Evolutionary conservation across 2,329 filamentous ascomycete species (phyloP).

Genomic region (Penicillium occitanis): DNA sequence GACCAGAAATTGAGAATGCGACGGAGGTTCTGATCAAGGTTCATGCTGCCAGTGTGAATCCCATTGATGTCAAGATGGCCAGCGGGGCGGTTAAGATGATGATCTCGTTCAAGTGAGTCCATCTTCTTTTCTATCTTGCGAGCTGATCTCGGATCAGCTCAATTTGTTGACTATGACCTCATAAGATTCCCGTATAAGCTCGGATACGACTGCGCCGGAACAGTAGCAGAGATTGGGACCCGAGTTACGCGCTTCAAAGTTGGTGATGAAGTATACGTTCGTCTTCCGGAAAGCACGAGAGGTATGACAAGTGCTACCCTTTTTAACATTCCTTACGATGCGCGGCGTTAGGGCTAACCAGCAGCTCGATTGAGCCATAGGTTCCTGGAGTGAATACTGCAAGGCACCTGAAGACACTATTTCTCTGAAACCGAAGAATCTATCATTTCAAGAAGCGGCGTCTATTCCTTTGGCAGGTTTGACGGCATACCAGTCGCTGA

Average conservation of each 20-base stretch:
- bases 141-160: not conserved
- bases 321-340: not conserved
- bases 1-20: constrained; percentile 22
- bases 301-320: constrained; percentile 25
- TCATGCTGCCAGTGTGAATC: constrained; percentile 47
- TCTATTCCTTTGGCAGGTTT: constrained; percentile 43
- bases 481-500: constrained; percentile 48
- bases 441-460: constrained; percentile 47
- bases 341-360: not conserved
- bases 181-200: constrained; percentile 44
- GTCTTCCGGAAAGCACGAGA: constrained; percentile 32
- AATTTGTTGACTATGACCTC: not conserved
- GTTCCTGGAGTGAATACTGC: constrained; percentile 41
- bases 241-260: constrained; percentile 37
- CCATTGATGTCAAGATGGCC: constrained; percentile 47
- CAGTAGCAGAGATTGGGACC: constrained; percentile 37
- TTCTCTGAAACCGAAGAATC: constrained; percentile 41
- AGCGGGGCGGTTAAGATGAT: constrained; percentile 35
- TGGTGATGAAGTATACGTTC: constrained; percentile 41
- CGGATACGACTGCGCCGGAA: constrained; percentile 45
- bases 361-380: constrained; percentile 21
- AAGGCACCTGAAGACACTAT: constrained; percentile 35
- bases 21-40: constrained; percentile 33
- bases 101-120: constrained; percentile 30
- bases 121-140: too few relatives aligned